A percentile compares a stretch with the other conserved stretches of the same genome.
phyloP scores from a whole-genome alignment of 768 basidiomycete species.

The Termitomyces sp. region DNA sequence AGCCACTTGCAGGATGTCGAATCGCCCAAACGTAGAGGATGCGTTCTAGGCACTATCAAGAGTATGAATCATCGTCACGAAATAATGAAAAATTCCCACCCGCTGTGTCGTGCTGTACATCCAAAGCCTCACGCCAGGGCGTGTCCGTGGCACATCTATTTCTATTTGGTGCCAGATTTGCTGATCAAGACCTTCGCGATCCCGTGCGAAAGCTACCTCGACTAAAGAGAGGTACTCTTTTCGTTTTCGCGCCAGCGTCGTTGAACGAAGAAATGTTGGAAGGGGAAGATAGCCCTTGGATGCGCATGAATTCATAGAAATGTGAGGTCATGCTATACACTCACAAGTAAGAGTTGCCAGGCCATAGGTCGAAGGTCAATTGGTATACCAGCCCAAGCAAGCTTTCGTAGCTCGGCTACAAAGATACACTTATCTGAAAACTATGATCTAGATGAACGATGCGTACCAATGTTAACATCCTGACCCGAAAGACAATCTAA shows the following conservation, averaged over 20 bases:
- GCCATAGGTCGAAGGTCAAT: conserved; percentile 80
- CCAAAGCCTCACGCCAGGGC: conserved; percentile 90
- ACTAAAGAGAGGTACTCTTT: conserved; percentile 90
- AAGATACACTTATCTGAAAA: neutral
- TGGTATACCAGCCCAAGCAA: conserved; percentile 95
- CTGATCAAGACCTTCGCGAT: conserved; percentile 82
- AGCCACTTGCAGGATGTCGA: conserved; percentile 95
- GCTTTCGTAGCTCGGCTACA: conserved; percentile 76
- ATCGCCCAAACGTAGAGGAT: conserved; percentile 99
- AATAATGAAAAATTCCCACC: conserved; percentile 37
- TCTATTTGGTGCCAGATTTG: conserved; percentile 99
- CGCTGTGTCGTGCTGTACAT: conserved; percentile 86
- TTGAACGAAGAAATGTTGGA: conserved; percentile 64
- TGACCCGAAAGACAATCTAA: conserved; percentile 69
- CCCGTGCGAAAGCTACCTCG: conserved; percentile 82
- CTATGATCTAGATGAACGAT: neutral
- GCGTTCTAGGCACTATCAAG: conserved; percentile 76
- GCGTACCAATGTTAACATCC: conserved; percentile 79
- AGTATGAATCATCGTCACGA: conserved; percentile 11
- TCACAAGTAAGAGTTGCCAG: conserved; percentile 90
- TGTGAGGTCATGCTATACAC: conserved; percentile 21
- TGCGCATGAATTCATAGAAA: neutral
- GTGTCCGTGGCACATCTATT: conserved; percentile 94
- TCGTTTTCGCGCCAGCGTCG: conserved; percentile 83
- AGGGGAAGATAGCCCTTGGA: conserved; percentile 88